Evolutionary conservation across 1,139 yeast genomes (phyloP).

Genomic region (Sugiyamaella castrensis): DNA sequence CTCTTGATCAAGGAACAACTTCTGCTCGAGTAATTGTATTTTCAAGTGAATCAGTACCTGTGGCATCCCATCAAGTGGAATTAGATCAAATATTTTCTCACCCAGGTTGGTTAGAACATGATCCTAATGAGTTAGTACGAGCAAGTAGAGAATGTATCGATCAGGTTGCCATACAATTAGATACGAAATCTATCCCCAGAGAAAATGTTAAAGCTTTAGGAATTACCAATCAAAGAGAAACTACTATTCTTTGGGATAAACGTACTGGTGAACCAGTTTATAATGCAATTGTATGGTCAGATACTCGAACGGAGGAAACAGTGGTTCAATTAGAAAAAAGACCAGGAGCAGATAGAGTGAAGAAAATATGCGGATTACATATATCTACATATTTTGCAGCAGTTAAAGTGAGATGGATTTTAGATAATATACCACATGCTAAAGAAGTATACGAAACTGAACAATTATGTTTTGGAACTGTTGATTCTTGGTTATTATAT

Average conservation of each 20-base stretch:
- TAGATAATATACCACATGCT: slow-evolving; percentile 74
- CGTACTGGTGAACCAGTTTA: slow-evolving; percentile 78
- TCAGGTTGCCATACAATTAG: slow-evolving; percentile 36
- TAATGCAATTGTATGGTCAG: slow-evolving; percentile 96
- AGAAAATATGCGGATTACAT: slow-evolving; percentile 77
- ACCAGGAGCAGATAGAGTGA: slow-evolving; percentile 60
- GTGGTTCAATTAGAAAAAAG: slow-evolving; percentile 56
- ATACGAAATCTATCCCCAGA: slow-evolving; percentile 31
- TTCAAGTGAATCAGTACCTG: slow-evolving; percentile 66
- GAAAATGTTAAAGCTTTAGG: slow-evolving; percentile 52
- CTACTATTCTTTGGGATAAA: slow-evolving; percentile 86
- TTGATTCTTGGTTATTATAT: slow-evolving; percentile 91
- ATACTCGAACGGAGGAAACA: slow-evolving; percentile 76
- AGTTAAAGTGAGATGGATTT: slow-evolving; percentile 83
- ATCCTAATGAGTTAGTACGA: slow-evolving; percentile 79
- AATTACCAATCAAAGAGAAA: slow-evolving; percentile 93
- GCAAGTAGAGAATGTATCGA: slow-evolving; percentile 51
- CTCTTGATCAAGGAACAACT: slow-evolving; percentile 92
- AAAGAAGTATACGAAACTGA: slow-evolving; percentile 68
- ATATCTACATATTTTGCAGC: slow-evolving; percentile 90
- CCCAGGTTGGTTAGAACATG: slow-evolving; percentile 84
- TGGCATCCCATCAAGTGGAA: slow-evolving; percentile 87
- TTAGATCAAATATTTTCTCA: slow-evolving; percentile 43
- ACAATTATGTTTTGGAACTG: slow-evolving; percentile 87
- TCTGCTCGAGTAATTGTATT: slow-evolving; percentile 89